A percentile compares a stretch with the other conserved stretches of the same genome.
These are phyloP conservation scores for Diaporthe longicolla DNA, from an alignment of 2,329 filamentous ascomycete genomes.

Conservation along the genomic window DNA sequence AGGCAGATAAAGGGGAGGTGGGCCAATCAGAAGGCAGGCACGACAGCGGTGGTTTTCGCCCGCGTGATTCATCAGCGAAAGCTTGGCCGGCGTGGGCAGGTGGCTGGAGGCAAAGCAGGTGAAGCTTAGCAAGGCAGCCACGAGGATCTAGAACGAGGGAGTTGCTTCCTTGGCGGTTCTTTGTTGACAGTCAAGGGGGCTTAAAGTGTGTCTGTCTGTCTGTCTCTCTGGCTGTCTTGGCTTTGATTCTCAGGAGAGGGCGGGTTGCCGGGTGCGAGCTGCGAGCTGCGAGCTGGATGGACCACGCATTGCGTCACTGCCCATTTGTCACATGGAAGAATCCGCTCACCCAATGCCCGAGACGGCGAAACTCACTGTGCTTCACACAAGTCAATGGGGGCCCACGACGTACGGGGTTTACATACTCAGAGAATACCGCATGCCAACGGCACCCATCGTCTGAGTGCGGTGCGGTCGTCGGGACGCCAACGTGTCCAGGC, in stretches of 20 bases:
- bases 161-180: background rate
- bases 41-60: slow-evolving; percentile 6
- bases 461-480: background rate
- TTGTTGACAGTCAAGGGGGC: too few relatives aligned
- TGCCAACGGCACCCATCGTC: background rate
- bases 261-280: too few relatives aligned
- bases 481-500: background rate
- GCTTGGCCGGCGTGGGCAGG: slow-evolving; percentile 7
- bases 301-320: slow-evolving; percentile 33
- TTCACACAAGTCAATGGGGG: background rate
- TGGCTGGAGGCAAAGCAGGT: slow-evolving; percentile 4
- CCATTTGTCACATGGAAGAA: slow-evolving; percentile 6
- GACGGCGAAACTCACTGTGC: background rate
- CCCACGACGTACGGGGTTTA: too few relatives aligned
- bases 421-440: too few relatives aligned
- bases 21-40: slow-evolving; percentile 15
- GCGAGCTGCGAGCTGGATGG: background rate
- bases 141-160: slow-evolving; percentile 15
- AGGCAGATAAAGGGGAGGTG: slow-evolving; percentile 11
- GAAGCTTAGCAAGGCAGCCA: background rate
- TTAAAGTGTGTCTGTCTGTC: background rate
- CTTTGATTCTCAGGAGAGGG: background rate
- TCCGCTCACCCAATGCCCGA: background rate
- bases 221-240: background rate
- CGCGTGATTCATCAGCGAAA: slow-evolving; percentile 33